Percentiles rank a stretch among this genome's conserved stretches.
These are phyloP conservation scores for Mortierella sp. DNA, from an alignment of 371 early-diverging fungal species.

Conservation along the genomic window DNA sequence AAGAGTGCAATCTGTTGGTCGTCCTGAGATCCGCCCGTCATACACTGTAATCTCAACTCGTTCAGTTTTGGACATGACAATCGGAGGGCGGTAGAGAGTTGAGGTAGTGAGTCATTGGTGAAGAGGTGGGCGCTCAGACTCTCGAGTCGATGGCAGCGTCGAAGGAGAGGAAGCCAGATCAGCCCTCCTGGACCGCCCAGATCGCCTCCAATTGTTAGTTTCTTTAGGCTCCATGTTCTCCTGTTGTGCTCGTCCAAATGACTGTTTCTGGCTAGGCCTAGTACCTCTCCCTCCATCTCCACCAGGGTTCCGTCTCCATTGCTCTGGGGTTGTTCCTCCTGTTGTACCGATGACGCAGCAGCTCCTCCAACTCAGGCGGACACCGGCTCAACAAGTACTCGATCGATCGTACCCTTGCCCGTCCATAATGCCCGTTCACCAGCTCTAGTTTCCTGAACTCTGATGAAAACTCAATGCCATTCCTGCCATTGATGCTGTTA, in stretches of 20 bases:
- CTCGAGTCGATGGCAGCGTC: constrained; percentile 15
- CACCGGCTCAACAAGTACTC: constrained; percentile 35
- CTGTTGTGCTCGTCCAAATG: background rate
- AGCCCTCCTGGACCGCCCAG: constrained; percentile 26
- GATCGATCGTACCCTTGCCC: constrained; percentile 24
- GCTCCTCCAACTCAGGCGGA: constrained; percentile 32
- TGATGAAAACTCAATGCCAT: background rate
- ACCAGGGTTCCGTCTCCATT: background rate
- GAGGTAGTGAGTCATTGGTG: background rate
- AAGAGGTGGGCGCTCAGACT: constrained; percentile 26
- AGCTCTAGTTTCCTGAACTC: constrained; percentile 26
- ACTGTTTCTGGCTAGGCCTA: background rate
- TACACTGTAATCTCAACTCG: constrained; percentile 26
- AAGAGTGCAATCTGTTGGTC: constrained; percentile 27
- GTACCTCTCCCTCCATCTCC: background rate
- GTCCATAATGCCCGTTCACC: constrained; percentile 25
- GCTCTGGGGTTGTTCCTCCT: background rate
- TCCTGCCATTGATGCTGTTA: background rate
- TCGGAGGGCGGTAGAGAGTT: constrained; percentile 23
- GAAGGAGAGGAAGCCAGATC: constrained; percentile 38
- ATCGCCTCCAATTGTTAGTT: constrained; percentile 27
- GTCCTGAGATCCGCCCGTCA: constrained; percentile 28
- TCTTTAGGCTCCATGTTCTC: constrained; percentile 18
- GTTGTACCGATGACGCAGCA: constrained; percentile 1
- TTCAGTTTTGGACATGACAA: constrained; percentile 23